These are phyloP conservation scores for Alternaria angustiovoidea DNA, from an alignment of 2,329 filamentous ascomycete species.

Conservation along the genomic window DNA sequence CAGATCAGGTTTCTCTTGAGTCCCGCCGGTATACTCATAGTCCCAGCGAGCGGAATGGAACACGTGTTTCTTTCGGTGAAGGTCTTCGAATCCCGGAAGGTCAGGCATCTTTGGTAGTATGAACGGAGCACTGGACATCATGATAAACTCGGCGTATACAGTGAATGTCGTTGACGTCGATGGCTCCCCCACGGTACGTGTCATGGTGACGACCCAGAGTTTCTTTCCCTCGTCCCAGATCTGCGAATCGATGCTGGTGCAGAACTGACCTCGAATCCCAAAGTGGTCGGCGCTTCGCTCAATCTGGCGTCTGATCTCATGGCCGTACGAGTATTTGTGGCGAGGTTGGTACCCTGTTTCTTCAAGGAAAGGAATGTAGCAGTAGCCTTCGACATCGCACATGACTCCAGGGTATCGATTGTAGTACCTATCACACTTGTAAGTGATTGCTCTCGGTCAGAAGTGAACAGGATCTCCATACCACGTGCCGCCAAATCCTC, in stretches of 20 bases:
- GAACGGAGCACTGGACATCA: no score
- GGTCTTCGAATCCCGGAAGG: neutral
- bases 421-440: constrained; percentile 43
- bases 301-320: constrained; percentile 5
- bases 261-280: neutral
- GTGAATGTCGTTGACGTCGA: neutral
- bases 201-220: constrained; percentile 47
- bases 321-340: constrained; percentile 48
- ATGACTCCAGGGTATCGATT: constrained; percentile 57
- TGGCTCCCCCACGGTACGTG: constrained; percentile 40
- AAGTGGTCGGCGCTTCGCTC: constrained; percentile 2
- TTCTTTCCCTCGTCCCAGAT: constrained; percentile 58
- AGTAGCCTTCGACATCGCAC: constrained; percentile 67
- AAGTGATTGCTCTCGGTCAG: neutral
- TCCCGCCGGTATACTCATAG: constrained; percentile 36
- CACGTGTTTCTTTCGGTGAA: constrained; percentile 35
- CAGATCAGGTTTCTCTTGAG: constrained; percentile 31
- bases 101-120: no score
- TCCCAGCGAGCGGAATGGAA: constrained; percentile 41
- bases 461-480: constrained; percentile 30
- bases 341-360: constrained; percentile 58
- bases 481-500: constrained; percentile 58
- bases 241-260: neutral
- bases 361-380: constrained; percentile 55
- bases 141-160: no score